Evolutionary conservation across 202 grass and related monocot species (phyloP).

Genomic region (Eragrostis tef): DNA sequence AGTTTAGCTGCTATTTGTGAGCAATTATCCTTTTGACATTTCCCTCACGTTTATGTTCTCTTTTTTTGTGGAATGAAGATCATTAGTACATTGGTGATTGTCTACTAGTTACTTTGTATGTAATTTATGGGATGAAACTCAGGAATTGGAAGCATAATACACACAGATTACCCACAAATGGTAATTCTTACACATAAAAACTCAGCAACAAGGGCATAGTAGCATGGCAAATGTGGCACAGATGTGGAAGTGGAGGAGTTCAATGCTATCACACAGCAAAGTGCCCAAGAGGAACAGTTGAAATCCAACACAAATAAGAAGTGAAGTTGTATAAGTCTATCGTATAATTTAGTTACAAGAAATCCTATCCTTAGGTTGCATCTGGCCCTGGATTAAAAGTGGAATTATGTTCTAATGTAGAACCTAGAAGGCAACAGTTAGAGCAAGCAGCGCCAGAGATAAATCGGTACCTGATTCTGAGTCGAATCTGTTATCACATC

Average conservation of each 20-base stretch:
- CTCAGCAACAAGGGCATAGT: background rate
- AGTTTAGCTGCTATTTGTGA: slow-evolving; percentile 18
- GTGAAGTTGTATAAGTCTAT: background rate
- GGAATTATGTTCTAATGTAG: background rate
- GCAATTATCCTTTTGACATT: slow-evolving; percentile 8
- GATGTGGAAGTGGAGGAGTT: background rate
- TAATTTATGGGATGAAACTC: slow-evolving; percentile 5
- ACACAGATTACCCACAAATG: slow-evolving; percentile 11
- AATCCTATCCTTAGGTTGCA: too few relatives aligned
- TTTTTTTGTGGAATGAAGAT: background rate
- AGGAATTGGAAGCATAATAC: background rate
- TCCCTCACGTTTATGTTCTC: slow-evolving; percentile 20
- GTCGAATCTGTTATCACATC: slow-evolving; percentile 50
- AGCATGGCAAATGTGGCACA: too few relatives aligned
- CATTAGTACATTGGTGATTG: slow-evolving; percentile 20
- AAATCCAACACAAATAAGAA: background rate
- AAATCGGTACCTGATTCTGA: slow-evolving; percentile 66
- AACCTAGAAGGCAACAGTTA: slow-evolving; percentile 21
- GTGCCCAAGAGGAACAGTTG: background rate
- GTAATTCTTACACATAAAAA: background rate
- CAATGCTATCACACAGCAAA: background rate
- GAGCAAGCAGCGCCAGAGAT: slow-evolving; percentile 7
- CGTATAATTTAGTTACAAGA: background rate
- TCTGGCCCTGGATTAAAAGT: background rate
- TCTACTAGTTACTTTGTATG: slow-evolving; percentile 21